Conservation (phyloP, 1,284 basidiomycete species). For the Pulchroboletus neoregius region DNA sequence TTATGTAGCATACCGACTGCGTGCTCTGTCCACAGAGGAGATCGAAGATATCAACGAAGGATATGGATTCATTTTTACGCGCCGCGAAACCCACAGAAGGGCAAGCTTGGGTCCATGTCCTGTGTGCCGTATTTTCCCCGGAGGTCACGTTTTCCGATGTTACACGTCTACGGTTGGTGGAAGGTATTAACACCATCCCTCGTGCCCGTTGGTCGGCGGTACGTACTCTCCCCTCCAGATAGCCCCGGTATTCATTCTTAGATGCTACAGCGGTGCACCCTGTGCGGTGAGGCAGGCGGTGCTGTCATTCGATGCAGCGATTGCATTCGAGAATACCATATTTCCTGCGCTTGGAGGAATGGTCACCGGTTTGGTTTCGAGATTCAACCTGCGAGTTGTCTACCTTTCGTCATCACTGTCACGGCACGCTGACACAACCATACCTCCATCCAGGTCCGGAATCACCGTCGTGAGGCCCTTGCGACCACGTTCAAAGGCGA, state of each 20-base stretch:
- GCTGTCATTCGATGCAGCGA: constrained; percentile 83
- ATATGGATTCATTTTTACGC: constrained; percentile 70
- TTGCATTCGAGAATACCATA: constrained; percentile 79
- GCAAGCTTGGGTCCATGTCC: constrained; percentile 87
- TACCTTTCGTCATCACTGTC: neutral
- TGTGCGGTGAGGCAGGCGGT: constrained; percentile 67
- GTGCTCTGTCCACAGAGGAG: constrained; percentile 68
- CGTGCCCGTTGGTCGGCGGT: constrained; percentile 62
- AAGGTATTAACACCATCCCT: constrained; percentile 80
- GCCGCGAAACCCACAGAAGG: constrained; percentile 93
- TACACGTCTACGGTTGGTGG: constrained; percentile 67
- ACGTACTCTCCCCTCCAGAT: constrained; percentile 27
- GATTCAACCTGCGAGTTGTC: constrained; percentile 69
- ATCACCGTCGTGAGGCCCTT: constrained; percentile 59
- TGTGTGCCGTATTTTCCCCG: constrained; percentile 86
- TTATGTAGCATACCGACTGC: constrained; percentile 62
- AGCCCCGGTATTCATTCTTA: neutral
- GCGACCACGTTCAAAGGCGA: constrained; percentile 84
- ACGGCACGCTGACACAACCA: constrained; percentile 5
- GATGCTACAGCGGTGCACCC: constrained; percentile 48
- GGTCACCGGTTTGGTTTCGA: constrained; percentile 89
- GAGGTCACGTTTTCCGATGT: constrained; percentile 82
- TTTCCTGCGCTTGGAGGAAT: constrained; percentile 85
- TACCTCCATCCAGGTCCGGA: constrained; percentile 60
- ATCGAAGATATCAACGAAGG: constrained; percentile 45